phyloP scores from a whole-genome alignment of 139 green algal species.

The Micromonas commoda region DNA sequence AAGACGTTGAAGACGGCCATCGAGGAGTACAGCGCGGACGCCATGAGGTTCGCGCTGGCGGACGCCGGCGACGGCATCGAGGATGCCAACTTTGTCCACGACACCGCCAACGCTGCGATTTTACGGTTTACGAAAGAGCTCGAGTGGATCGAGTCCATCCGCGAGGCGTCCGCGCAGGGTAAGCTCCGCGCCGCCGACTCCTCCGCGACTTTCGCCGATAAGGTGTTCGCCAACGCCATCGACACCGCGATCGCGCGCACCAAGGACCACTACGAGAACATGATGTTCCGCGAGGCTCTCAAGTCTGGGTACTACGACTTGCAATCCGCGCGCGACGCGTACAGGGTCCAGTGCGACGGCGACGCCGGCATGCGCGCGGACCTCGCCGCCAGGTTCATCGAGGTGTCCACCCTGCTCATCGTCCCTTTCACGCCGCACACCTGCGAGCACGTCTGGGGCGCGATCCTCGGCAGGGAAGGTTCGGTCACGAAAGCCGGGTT shows the following conservation, averaged over 20 bases:
- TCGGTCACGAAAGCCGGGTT: slow-evolving; percentile 67
- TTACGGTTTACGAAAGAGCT: slow-evolving; percentile 87
- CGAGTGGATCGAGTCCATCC: slow-evolving; percentile 83
- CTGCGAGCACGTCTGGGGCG: slow-evolving; percentile 85
- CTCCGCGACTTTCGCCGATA: slow-evolving; percentile 61
- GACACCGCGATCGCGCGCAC: slow-evolving; percentile 58
- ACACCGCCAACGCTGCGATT: slow-evolving; percentile 88
- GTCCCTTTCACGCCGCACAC: slow-evolving; percentile 88
- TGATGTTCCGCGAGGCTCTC: slow-evolving; percentile 93
- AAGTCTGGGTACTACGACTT: slow-evolving; percentile 72
- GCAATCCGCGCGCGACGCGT: slow-evolving; percentile 77
- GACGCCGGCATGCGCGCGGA: slow-evolving; percentile 65
- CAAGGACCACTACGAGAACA: slow-evolving; percentile 58
- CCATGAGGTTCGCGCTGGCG: slow-evolving; percentile 85
- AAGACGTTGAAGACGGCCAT: slow-evolving; percentile 64
- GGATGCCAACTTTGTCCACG: slow-evolving; percentile 95
- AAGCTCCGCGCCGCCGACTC: neutral
- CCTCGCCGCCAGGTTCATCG: slow-evolving; percentile 69
- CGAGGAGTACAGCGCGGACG: slow-evolving; percentile 59
- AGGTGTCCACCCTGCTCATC: slow-evolving; percentile 70
- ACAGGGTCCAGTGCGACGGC: slow-evolving; percentile 68
- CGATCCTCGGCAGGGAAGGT: slow-evolving; percentile 56
- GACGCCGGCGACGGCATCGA: slow-evolving; percentile 94
- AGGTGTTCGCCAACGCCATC: slow-evolving; percentile 91
- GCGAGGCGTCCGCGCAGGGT: slow-evolving; percentile 33